Conservation (phyloP, 192 early-diverging fungal species). For the Rhizophagus clarus region DNA sequence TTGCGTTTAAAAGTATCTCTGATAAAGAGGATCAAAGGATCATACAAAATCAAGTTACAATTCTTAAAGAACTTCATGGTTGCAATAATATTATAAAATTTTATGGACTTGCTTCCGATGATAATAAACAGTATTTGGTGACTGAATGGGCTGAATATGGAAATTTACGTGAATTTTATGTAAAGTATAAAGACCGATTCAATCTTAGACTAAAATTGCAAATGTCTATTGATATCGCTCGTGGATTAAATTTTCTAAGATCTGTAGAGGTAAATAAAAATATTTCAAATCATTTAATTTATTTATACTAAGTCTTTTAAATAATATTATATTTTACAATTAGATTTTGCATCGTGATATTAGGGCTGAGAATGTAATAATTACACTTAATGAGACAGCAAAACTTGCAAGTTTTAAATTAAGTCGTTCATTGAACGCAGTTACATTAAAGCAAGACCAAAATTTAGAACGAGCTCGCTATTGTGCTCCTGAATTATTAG, state of each 20-base stretch:
- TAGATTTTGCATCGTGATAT: slow-evolving; percentile 16
- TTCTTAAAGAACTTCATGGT: slow-evolving; percentile 5
- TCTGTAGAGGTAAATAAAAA: too few relatives aligned
- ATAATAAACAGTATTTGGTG: not conserved
- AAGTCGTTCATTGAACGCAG: too few relatives aligned
- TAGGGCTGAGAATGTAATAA: not conserved
- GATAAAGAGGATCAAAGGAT: too few relatives aligned
- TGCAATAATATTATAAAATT: slow-evolving; percentile 15
- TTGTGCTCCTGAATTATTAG: too few relatives aligned
- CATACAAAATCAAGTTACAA: not conserved
- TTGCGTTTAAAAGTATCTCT: not conserved
- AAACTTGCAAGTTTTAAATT: too few relatives aligned
- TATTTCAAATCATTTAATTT: not conserved
- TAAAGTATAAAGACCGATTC: not conserved
- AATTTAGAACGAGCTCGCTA: too few relatives aligned
- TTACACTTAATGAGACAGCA: not conserved
- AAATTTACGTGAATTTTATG: not conserved
- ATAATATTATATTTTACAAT: too few relatives aligned
- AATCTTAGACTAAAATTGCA: not conserved
- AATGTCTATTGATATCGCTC: slow-evolving; percentile 16
- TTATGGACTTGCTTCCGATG: not conserved
- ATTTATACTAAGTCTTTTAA: too few relatives aligned
- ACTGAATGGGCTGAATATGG: slow-evolving; percentile 31
- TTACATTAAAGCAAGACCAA: too few relatives aligned
- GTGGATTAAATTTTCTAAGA: slow-evolving; percentile 13